Evolutionary conservation across 805 yeast genomes (phyloP).

Genomic region (Lachancea waltii): DNA sequence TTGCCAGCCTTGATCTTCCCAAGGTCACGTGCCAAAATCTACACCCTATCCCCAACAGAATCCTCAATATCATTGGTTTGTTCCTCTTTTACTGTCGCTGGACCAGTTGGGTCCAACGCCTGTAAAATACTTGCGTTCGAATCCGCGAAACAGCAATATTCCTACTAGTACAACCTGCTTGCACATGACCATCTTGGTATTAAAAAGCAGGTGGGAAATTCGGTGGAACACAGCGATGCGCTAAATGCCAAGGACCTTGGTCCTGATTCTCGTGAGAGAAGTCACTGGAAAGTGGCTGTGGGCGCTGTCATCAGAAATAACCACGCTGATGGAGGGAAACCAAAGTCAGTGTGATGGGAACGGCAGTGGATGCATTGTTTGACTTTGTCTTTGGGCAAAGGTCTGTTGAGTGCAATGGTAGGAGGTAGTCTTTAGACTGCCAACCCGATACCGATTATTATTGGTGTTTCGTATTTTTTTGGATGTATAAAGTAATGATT

Average conservation of each 20-base stretch:
- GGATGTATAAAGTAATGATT: too few species aligned
- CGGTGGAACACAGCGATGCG: conserved; percentile 32
- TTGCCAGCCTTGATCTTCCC: too few species aligned
- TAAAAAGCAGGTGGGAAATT: conserved; percentile 33
- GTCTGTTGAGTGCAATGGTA: conserved; percentile 36
- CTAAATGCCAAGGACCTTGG: conserved; percentile 2
- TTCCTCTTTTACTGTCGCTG: conserved; percentile 2
- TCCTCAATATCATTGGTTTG: background rate
- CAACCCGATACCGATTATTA: conserved; percentile 36
- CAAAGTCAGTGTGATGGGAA: conserved; percentile 24
- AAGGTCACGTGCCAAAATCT: background rate
- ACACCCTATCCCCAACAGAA: background rate
- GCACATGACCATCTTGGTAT: conserved; percentile 4
- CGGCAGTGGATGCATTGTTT: conserved; percentile 30
- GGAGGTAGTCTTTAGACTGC: conserved; percentile 19
- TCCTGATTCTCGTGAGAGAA: conserved; percentile 10
- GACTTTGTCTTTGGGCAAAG: conserved; percentile 19
- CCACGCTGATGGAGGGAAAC: conserved; percentile 7
- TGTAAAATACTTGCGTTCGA: conserved; percentile 5
- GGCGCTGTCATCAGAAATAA: conserved; percentile 31
- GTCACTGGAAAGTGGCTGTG: conserved; percentile 10
- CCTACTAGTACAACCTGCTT: conserved; percentile 11
- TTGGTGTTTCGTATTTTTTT: conserved; percentile 20
- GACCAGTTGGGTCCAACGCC: conserved; percentile 5
- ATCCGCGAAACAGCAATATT: conserved; percentile 9